Evolutionary conservation across 768 basidiomycete genomes (phyloP), one percentile per base, ranked within the genome.

Genomic region (Termitomyces sp.): DNA sequence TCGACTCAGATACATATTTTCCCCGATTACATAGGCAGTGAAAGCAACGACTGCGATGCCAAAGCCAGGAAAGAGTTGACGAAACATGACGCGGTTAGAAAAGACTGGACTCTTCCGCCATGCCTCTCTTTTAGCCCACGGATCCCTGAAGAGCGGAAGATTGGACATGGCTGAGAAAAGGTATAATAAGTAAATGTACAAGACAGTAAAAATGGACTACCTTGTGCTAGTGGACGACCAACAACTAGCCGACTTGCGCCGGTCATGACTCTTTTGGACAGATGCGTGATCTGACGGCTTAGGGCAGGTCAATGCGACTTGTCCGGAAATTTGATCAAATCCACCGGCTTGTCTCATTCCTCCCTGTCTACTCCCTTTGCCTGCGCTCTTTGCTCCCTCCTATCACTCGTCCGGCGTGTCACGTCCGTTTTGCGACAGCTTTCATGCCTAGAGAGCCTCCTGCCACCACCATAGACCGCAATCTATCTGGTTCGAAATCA

Each of bases 101-200:
- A 97, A 97, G 54, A 95, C 83, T n/a, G 89, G 86, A 65, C 84
- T 85, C 70, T 86, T 93, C 65, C 94, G 81, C 94, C 93, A 97
- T 39, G 92, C 91, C 63, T 97, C 94, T 59, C 85, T 77, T 73
- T 89, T 94, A 21, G 91, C 91, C 94, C 94, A 97, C 50, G 94
- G 93, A 70, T 97, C 94, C 71, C 92, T 86, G 67, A 86, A 94
- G 53, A 90, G 75, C n/a, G 85, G 87, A 54, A 76, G 78, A 59
- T 80, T 82, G 51, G 82, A 65, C 85, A 89, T 88, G 11, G 25
- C 62, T 67, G 47, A 40, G 64, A 69, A 62, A 46, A 27, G 23
- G 23, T 28, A 47, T 54, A 34, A 44, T 35, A 16, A 52, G 60
- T 65, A 45, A 45, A 52, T 59, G 51, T 52, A 28, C 55, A 47